Evolutionary conservation across 1,284 basidiomycete species (phyloP).

Genomic region (Tylopilus sp.): DNA sequence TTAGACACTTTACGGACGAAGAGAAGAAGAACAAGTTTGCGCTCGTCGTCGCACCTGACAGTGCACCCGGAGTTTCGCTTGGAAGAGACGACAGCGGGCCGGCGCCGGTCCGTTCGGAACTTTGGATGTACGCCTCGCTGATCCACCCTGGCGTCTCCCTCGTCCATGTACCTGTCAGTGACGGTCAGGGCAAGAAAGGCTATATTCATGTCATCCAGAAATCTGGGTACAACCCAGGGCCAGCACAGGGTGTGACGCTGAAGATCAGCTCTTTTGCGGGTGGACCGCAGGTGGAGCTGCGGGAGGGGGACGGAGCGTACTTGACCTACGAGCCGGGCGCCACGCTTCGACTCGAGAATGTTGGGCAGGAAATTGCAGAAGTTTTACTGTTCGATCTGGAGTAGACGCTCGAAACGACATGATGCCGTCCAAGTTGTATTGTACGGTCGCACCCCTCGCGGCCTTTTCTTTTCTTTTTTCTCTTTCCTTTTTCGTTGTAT

Average conservation of each 20-base stretch:
- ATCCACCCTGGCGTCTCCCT: conserved; percentile 54
- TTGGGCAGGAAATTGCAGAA: conserved; percentile 58
- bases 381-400: conserved; percentile 73
- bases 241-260: conserved; percentile 49
- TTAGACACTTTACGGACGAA: conserved; percentile 73
- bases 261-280: conserved; percentile 43
- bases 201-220: conserved; percentile 74
- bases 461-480: background rate
- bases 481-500: conserved; percentile 1
- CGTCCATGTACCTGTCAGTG: conserved; percentile 45
- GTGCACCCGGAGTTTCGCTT: conserved; percentile 49
- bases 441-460: background rate
- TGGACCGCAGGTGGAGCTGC: conserved; percentile 35
- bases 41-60: conserved; percentile 68
- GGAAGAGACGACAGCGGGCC: conserved; percentile 68
- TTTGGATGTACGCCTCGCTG: conserved; percentile 66
- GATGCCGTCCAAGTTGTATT: background rate
- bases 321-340: conserved; percentile 44
- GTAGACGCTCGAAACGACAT: conserved; percentile 23
- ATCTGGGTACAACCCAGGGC: conserved; percentile 65
- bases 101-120: conserved; percentile 64
- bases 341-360: conserved; percentile 54
- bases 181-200: conserved; percentile 41
- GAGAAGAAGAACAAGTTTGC: conserved; percentile 73
- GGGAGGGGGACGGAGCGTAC: conserved; percentile 76